Conservation (phyloP, 2,329 filamentous ascomycete species). For the Cladorrhinum sp. region DNA sequence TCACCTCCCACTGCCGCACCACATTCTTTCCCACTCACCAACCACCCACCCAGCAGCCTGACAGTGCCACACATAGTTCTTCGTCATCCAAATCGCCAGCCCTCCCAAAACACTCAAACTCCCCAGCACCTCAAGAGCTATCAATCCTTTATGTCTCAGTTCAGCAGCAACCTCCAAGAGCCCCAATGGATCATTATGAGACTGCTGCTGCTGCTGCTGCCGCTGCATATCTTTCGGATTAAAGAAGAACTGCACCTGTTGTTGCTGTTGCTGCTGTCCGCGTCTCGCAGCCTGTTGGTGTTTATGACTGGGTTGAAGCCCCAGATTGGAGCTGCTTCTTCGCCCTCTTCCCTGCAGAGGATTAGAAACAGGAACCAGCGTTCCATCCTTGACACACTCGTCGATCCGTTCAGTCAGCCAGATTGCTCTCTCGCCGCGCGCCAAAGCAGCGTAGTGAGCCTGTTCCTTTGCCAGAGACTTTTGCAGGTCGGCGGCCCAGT, state of each 20-base stretch:
- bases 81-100: conserved; percentile 59
- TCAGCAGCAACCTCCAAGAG: conserved; percentile 67
- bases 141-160: conserved; percentile 61
- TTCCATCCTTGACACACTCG: conserved; percentile 65
- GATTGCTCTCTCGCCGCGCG: conserved; percentile 59
- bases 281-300: background rate
- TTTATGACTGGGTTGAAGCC: conserved; percentile 8
- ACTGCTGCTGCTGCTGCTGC: conserved; percentile 13
- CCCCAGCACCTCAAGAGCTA: conserved; percentile 70
- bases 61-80: conserved; percentile 28
- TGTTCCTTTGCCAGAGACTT: conserved; percentile 70
- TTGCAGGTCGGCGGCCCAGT: conserved; percentile 81
- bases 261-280: background rate
- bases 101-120: conserved; percentile 72
- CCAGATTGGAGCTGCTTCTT: background rate
- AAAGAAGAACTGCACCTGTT: background rate
- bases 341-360: conserved; percentile 17
- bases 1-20: conserved; percentile 23
- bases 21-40: conserved; percentile 31
- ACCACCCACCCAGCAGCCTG: conserved; percentile 29
- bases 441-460: conserved; percentile 62
- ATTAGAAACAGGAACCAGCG: conserved; percentile 47
- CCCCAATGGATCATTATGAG: conserved; percentile 73
- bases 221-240: background rate
- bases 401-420: conserved; percentile 67